Evolutionary conservation across 352 stramenopile genomes (phyloP).

Genomic region (Phytophthora megakarya): DNA sequence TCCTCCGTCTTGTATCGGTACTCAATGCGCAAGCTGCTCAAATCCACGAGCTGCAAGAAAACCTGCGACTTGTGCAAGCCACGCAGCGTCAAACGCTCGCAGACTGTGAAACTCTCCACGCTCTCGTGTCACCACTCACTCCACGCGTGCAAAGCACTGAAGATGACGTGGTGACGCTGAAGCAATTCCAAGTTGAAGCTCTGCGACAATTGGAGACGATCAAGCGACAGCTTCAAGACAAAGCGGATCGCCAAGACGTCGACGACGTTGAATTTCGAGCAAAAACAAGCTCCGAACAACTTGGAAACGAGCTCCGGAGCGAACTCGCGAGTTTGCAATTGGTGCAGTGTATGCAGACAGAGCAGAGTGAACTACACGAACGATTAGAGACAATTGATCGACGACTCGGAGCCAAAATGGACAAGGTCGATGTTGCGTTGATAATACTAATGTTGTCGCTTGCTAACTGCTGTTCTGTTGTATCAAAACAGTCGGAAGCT

Average conservation of each 20-base stretch:
- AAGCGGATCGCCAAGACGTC: constrained; percentile 32
- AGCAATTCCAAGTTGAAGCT: constrained; percentile 9
- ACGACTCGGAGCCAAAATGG: constrained; percentile 57
- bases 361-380: constrained; percentile 53
- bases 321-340: constrained; percentile 43
- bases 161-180: background rate
- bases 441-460: constrained; percentile 3
- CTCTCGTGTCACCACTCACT: constrained; percentile 9
- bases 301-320: constrained; percentile 29
- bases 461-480: constrained; percentile 1
- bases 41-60: constrained; percentile 41
- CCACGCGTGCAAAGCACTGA: constrained; percentile 19
- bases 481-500: constrained; percentile 50
- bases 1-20: constrained; percentile 63
- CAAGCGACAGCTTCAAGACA: constrained; percentile 24
- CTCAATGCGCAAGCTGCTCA: constrained; percentile 60
- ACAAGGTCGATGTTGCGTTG: constrained; percentile 49
- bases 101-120: constrained; percentile 17
- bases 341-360: constrained; percentile 47
- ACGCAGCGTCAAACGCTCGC: constrained; percentile 38
- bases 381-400: constrained; percentile 48
- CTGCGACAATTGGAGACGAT: constrained; percentile 18
- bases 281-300: constrained; percentile 27
- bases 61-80: constrained; percentile 37
- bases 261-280: constrained; percentile 11